Evolutionary conservation across 2,329 filamentous ascomycete species (phyloP).

Genomic region (Neobulgaria alba): DNA sequence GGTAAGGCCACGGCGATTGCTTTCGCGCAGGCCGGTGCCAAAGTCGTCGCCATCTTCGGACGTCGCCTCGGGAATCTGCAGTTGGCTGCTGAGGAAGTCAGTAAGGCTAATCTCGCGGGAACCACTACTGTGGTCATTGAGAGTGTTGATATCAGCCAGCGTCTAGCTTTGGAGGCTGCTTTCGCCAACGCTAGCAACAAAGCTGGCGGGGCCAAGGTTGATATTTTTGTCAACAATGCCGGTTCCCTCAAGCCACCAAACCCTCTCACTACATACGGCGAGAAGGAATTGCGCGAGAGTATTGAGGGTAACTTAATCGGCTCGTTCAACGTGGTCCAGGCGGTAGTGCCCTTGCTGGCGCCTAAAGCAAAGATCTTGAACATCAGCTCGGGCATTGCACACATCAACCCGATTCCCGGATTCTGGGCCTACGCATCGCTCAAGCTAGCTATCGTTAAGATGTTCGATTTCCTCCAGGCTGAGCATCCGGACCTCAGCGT

Average conservation of each 20-base stretch:
- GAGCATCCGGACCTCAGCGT: slow-evolving; percentile 35
- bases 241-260: slow-evolving; percentile 5
- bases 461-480: slow-evolving; percentile 34
- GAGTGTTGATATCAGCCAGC: slow-evolving; percentile 1
- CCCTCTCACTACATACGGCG: too few relatives aligned
- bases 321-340: too few relatives aligned
- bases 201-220: background rate
- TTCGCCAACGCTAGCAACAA: background rate
- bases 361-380: slow-evolving; percentile 8
- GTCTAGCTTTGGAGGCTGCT: background rate
- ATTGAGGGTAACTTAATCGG: slow-evolving; percentile 2
- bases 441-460: slow-evolving; percentile 34
- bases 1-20: background rate
- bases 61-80: slow-evolving; percentile 1
- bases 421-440: slow-evolving; percentile 34
- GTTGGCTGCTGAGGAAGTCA: background rate
- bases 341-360: too few relatives aligned
- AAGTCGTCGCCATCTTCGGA: slow-evolving; percentile 1
- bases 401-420: slow-evolving; percentile 19
- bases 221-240: slow-evolving; percentile 6
- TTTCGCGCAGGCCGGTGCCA: slow-evolving; percentile 1
- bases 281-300: too few relatives aligned
- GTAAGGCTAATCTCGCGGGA: background rate
- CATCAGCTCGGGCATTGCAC: slow-evolving; percentile 4
- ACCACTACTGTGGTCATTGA: slow-evolving; percentile 1